Base-by-base conservation (phyloP, 2,329 filamentous ascomycete genomes). In the Cercospora janseana region DNA sequence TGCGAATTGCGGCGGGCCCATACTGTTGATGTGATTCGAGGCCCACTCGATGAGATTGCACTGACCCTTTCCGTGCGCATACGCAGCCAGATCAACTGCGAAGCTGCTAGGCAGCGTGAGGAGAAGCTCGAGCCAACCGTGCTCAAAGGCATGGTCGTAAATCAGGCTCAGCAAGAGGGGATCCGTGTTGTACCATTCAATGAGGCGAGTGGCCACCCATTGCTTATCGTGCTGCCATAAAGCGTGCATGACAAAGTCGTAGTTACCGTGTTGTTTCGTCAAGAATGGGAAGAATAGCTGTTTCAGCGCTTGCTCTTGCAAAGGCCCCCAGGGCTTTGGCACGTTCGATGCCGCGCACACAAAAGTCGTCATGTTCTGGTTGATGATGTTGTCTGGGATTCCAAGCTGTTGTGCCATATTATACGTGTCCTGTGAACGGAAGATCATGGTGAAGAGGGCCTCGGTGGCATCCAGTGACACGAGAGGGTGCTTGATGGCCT, bases 201-300 rank as follows among this genome's bases (percentile, higher is more conserved):
- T 82, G 26, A 98, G 81, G 51, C 87, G 83, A 57, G 85, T 81
- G 7, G 85, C 85, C 12, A 97, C 87, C 86, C 90, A 97, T 15
- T 85, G 79, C 59, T 85, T 87, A 66, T 97, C 89, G 65, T 93
- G 90, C 60, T 86, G 85, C 91, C 92, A 97, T 4, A 95, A 74
- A 51, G 89, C 91, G 65, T 95, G 86, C 50, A 98, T 79, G 10
- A 95, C 92, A 56, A 96, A 94, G 58, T 91, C 85, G 66, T 88
- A 87, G 48, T 91, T 82, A 4, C 84, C 79, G 8, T 89, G 83
- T 49, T 83, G 80, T 68, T 91, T 91, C 63, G 84, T 80, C 21
- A 96, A 76, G 66, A 95, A 96, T 8, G 87, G 86, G 44, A 88
- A 84, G 61, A 96, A 92, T 1, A 92, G 75, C 10, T 87, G 86